phyloP scores from a whole-genome alignment of 2,329 filamentous ascomycete genomes.

The Plenodomus biglobosus region DNA sequence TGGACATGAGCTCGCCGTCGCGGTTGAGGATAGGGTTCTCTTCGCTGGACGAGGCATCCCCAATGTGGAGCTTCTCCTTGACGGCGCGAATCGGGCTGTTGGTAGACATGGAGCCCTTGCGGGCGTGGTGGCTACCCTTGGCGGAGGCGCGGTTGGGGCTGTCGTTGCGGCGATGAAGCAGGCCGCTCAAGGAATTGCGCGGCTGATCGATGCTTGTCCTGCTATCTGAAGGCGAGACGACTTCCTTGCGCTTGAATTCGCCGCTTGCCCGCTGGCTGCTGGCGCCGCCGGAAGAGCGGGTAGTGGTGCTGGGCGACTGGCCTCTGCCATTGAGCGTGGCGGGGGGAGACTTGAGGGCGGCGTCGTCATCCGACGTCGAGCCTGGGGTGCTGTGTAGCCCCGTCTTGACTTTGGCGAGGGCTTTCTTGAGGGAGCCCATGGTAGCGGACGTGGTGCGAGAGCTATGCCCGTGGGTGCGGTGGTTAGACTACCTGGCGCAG shows the following conservation, averaged over 20 bases:
- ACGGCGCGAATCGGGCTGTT: slow-evolving; percentile 45
- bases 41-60: slow-evolving; percentile 37
- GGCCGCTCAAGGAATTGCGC: slow-evolving; percentile 33
- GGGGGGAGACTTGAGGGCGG: slow-evolving; percentile 34
- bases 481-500: slow-evolving; percentile 32
- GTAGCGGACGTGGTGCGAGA: slow-evolving; percentile 16
- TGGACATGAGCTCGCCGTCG: slow-evolving; percentile 53
- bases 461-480: slow-evolving; percentile 28
- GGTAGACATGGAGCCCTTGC: slow-evolving; percentile 29
- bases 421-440: slow-evolving; percentile 50
- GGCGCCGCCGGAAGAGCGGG: slow-evolving; percentile 28
- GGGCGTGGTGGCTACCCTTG: slow-evolving; percentile 22
- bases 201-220: slow-evolving; percentile 35
- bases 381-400: slow-evolving; percentile 32
- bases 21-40: slow-evolving; percentile 49
- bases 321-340: slow-evolving; percentile 27
- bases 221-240: slow-evolving; percentile 33
- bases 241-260: slow-evolving; percentile 38
- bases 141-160: slow-evolving; percentile 35
- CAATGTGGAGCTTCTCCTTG: slow-evolving; percentile 46
- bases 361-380: slow-evolving; percentile 40
- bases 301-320: slow-evolving; percentile 28
- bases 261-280: slow-evolving; percentile 32
- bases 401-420: slow-evolving; percentile 48
- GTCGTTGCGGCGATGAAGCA: slow-evolving; percentile 42